Conservation (phyloP, 2,329 filamentous ascomycete species). For the Paracorniculantispora psalliotae region DNA sequence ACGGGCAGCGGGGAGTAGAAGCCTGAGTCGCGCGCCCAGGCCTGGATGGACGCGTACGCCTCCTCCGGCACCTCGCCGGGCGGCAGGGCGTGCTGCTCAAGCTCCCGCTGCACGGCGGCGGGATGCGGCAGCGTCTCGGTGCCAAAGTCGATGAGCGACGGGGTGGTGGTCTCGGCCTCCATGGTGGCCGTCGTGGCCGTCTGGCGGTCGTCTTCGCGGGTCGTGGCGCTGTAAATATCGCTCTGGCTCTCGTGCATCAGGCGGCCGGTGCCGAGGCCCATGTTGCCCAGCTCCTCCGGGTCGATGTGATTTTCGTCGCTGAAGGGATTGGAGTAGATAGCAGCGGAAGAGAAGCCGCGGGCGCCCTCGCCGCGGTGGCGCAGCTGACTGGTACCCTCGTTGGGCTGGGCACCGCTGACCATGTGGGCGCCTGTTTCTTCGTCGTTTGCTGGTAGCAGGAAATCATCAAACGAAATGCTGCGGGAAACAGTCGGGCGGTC, state of each 20-base stretch:
- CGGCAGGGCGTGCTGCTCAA: conserved; percentile 49
- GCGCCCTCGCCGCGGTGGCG: conserved; percentile 45
- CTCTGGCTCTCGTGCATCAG: conserved; percentile 45
- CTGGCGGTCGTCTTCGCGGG: conserved; percentile 30
- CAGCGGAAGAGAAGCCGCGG: conserved; percentile 36
- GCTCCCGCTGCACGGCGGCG: conserved; percentile 32
- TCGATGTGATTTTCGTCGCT: conserved; percentile 52
- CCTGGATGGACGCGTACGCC: conserved; percentile 58
- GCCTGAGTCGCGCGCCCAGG: conserved; percentile 55
- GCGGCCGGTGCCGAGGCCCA: conserved; percentile 34
- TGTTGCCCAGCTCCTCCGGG: conserved; percentile 35
- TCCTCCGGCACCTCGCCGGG: conserved; percentile 42
- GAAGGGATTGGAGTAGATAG: conserved; percentile 55
- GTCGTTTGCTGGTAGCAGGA: conserved; percentile 46
- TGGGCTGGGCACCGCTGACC: conserved; percentile 52
- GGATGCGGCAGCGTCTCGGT: conserved; percentile 21
- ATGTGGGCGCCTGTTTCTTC: conserved; percentile 53
- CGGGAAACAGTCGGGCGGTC: conserved; percentile 17
- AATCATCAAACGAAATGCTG: conserved; percentile 54
- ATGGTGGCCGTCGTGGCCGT: conserved; percentile 20
- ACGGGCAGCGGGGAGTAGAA: conserved; percentile 59
- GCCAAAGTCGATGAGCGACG: conserved; percentile 31
- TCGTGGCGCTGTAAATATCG: conserved; percentile 55
- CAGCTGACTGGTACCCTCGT: conserved; percentile 38
- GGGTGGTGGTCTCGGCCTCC: conserved; percentile 19